Base-by-base conservation (phyloP, 176 grass and related monocot species). In the Oryza officinalis region DNA sequence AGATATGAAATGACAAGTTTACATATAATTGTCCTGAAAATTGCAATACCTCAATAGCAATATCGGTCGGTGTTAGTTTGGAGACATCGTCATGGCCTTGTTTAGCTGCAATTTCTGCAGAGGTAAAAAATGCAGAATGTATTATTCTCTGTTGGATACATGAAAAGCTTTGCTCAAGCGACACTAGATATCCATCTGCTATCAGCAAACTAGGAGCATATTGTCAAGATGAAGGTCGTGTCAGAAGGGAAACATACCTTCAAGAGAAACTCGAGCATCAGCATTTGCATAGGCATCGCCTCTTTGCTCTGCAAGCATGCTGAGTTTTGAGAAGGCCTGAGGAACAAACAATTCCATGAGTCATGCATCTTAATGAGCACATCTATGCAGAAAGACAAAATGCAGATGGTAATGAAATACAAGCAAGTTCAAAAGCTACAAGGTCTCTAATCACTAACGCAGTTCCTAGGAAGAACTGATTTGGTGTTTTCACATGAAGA, bases 91-190 rank as follows among this genome's bases (percentile, higher is more conserved):
- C 92, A 32, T 92, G 90, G 1, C 92, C 94, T 66, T 94, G 86
- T 83, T 97, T 91, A 92, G 63, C 73, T 28, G 94, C 92, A 50
- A 97, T 89, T 40, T 90, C 94, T 94, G 85, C 69, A 87, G 18
- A 80, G 46, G 46, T 20, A 45, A 38, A 38, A 35, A 64, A 78
- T 59, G 44, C 31, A 37, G 47, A 47, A 27, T 10, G 23, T 73
- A 20, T 84, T 67, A 75, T 22, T 74, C 43, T 50, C 70, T 60
- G 44, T 32, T 70, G 37, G 57, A 71, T 27, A 69, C 35, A 35
- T 64, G 2, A 45, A 81, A 70, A 45, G 35, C 27, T 35, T 46
- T 22, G 25, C 27, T 61, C 4, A 20, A 5, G 37, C 1, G 40
- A 54, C 20, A 49, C 23, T 0, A 14, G n/a, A 57, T 4, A 27